Evolutionary conservation across 371 early-diverging fungal genomes (phyloP).

Genomic region (Neoconidiobolus thromboides): DNA sequence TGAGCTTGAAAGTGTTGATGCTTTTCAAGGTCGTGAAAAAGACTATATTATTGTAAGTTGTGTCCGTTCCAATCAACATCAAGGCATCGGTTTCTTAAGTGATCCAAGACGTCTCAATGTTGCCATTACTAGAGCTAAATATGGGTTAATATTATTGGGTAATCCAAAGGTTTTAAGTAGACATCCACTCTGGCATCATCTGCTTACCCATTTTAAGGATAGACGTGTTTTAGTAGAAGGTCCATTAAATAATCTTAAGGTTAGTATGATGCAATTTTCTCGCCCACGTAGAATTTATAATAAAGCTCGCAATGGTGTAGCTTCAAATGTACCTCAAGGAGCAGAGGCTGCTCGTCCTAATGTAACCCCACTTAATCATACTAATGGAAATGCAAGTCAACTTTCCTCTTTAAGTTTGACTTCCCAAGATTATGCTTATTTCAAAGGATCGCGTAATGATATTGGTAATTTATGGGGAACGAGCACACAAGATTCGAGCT

Average conservation of each 20-base stretch:
- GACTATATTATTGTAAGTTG: conserved; percentile 97
- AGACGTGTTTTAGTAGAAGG: conserved; percentile 87
- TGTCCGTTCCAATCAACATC: conserved; percentile 93
- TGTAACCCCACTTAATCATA: too few relatives aligned
- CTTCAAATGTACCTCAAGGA: too few relatives aligned
- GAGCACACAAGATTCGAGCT: too few relatives aligned
- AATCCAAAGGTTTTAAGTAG: conserved; percentile 89
- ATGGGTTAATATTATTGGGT: conserved; percentile 88
- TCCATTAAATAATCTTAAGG: conserved; percentile 67
- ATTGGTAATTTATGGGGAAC: too few relatives aligned
- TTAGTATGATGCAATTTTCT: conserved; percentile 65
- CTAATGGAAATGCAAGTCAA: too few relatives aligned
- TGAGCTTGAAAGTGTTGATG: conserved; percentile 97
- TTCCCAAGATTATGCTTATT: too few relatives aligned
- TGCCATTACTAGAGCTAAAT: conserved; percentile 90
- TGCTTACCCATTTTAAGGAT: conserved; percentile 85
- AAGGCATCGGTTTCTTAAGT: conserved; percentile 95
- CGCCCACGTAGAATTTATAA: conserved; percentile 30
- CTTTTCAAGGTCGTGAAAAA: conserved; percentile 99
- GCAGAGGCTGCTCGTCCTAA: too few relatives aligned
- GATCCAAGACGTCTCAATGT: conserved; percentile 97
- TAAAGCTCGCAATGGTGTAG: too few relatives aligned
- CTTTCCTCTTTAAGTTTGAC: too few relatives aligned
- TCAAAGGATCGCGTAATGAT: too few relatives aligned
- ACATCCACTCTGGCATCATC: conserved; percentile 90